phyloP scores from a whole-genome alignment of 2,329 filamentous ascomycete species.

The Hypocreales sp. region DNA sequence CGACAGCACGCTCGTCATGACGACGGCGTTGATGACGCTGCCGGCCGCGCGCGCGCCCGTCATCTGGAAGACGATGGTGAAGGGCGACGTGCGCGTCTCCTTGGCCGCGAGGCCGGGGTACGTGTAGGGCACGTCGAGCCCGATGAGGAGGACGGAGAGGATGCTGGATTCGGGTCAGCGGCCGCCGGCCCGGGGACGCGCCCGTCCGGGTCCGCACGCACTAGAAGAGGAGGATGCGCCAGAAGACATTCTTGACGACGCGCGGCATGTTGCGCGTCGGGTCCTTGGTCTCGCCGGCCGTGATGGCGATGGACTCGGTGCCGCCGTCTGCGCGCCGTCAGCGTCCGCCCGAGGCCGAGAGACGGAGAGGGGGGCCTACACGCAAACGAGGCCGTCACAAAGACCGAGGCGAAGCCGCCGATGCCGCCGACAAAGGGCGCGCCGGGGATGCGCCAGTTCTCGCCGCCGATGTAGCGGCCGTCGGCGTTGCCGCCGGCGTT shows the following conservation, averaged over 20 bases:
- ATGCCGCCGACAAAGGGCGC: conserved; percentile 51
- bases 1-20: conserved; percentile 23
- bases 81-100: conserved; percentile 18
- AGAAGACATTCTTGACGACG: conserved; percentile 51
- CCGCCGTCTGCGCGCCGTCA: conserved; percentile 25
- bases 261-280: conserved; percentile 44
- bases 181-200: too few relatives aligned
- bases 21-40: conserved; percentile 43
- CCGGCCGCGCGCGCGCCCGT: conserved; percentile 35
- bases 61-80: conserved; percentile 43
- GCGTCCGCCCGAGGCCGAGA: neutral
- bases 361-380: conserved; percentile 13
- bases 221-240: conserved; percentile 41
- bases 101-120: conserved; percentile 17
- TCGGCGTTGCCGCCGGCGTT: conserved; percentile 35
- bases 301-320: conserved; percentile 50
- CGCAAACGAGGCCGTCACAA: conserved; percentile 40
- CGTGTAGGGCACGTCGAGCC: conserved; percentile 43
- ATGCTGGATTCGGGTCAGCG: conserved; percentile 10
- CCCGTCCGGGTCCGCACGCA: too few relatives aligned
- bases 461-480: conserved; percentile 39
- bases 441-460: conserved; percentile 40
- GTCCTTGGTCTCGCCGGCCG: conserved; percentile 49
- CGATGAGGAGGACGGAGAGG: conserved; percentile 27
- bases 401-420: conserved; percentile 45